A percentile compares a stretch with the other conserved stretches of the same genome.
These are phyloP conservation scores for Lachnellula cervina DNA, from an alignment of 2,329 filamentous ascomycete species.

Conservation along the genomic window DNA sequence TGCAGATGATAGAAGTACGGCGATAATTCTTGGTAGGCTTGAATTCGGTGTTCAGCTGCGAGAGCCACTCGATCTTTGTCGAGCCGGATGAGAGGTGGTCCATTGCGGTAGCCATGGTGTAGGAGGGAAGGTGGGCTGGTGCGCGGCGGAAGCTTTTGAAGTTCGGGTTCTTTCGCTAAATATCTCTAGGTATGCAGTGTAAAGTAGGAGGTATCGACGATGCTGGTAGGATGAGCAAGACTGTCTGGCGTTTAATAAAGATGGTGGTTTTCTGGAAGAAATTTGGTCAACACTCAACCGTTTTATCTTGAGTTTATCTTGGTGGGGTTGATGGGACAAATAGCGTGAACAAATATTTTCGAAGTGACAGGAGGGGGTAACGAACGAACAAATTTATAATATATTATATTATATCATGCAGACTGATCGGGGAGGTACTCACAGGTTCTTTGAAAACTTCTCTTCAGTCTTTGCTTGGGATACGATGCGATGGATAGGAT, in stretches of 20 bases:
- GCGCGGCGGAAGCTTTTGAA: not conserved
- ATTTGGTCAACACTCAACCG: not conserved
- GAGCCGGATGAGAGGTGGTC: conserved; percentile 80
- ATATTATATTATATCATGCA: too few relatives aligned
- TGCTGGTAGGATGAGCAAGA: not conserved
- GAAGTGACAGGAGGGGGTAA: not conserved
- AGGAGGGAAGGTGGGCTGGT: not conserved
- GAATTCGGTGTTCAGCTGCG: conserved; percentile 80
- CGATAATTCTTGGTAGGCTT: conserved; percentile 83
- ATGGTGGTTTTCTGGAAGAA: not conserved
- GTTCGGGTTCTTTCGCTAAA: too few relatives aligned
- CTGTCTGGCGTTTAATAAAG: too few relatives aligned
- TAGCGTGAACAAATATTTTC: not conserved
- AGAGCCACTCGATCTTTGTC: conserved; percentile 61
- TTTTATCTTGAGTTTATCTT: conserved; percentile 3
- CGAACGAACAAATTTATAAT: too few relatives aligned
- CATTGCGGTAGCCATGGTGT: conserved; percentile 57
- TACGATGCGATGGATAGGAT: too few relatives aligned
- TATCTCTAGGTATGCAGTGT: not conserved
- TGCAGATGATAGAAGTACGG: conserved; percentile 97
- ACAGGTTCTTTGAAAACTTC: too few relatives aligned
- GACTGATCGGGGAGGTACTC: too few relatives aligned
- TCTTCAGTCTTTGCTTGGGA: too few relatives aligned
- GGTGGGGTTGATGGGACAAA: conserved; percentile 3
- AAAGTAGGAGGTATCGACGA: not conserved